Conservation (phyloP, 2,329 filamentous ascomycete species). For the Chaetothyriales sp. region DNA sequence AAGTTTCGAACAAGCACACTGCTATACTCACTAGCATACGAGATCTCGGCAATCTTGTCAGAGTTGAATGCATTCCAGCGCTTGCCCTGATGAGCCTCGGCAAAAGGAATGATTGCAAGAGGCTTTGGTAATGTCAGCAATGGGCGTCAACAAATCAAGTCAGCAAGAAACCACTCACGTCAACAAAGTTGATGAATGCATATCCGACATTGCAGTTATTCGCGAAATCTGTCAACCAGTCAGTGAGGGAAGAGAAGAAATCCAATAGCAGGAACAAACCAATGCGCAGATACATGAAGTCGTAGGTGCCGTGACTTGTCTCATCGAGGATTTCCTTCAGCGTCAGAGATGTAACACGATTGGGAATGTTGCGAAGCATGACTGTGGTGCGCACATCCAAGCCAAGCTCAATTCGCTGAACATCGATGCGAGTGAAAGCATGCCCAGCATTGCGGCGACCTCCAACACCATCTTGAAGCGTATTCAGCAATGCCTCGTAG, state of each 20-base stretch:
- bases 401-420: slow-evolving; percentile 37
- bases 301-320: slow-evolving; percentile 66
- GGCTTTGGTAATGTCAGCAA: slow-evolving; percentile 7
- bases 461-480: slow-evolving; percentile 8
- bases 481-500: slow-evolving; percentile 18
- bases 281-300: slow-evolving; percentile 91
- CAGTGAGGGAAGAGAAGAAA: neutral
- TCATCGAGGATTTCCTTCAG: slow-evolving; percentile 67
- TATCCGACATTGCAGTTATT: slow-evolving; percentile 88
- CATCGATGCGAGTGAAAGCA: slow-evolving; percentile 21
- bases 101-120: slow-evolving; percentile 34
- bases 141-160: neutral
- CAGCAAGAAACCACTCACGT: slow-evolving; percentile 38
- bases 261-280: slow-evolving; percentile 25
- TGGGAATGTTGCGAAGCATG: slow-evolving; percentile 90
- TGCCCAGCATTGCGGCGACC: slow-evolving; percentile 8
- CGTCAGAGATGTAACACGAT: slow-evolving; percentile 61
- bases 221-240: slow-evolving; percentile 44
- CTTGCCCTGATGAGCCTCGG: slow-evolving; percentile 53
- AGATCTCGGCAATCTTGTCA: slow-evolving; percentile 75
- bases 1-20: neutral
- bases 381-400: slow-evolving; percentile 66
- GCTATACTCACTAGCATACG: slow-evolving; percentile 66
- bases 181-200: slow-evolving; percentile 88
- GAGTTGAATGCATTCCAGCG: slow-evolving; percentile 68